A percentile compares a stretch with the other conserved stretches of the same genome.
phyloP scores from a whole-genome alignment of 306 rosid genomes.

The Rosa lucieae region DNA sequence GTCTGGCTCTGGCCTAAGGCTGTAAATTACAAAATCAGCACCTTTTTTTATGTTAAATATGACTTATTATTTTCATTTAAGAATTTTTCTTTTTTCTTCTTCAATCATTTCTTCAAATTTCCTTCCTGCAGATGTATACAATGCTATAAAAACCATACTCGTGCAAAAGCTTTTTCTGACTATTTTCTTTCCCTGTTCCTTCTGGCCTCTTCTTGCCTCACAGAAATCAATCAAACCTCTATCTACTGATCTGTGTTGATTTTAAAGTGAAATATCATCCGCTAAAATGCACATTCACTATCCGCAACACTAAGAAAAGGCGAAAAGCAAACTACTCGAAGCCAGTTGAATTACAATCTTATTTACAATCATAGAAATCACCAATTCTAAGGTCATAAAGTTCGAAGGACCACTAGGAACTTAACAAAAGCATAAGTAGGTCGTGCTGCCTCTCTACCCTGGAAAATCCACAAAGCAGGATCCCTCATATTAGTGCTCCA shows the following conservation, averaged over 20 bases:
- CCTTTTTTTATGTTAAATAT: too few species aligned
- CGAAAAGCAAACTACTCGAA: background rate
- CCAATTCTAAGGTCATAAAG: slow-evolving; percentile 1
- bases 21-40: too few species aligned
- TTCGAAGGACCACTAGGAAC: background rate
- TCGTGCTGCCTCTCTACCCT: slow-evolving; percentile 9
- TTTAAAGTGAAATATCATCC: background rate
- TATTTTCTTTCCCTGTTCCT: background rate
- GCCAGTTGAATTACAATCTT: background rate
- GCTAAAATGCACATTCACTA: background rate
- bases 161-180: too few species aligned
- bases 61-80: too few species aligned
- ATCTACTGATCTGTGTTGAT: background rate
- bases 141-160: too few species aligned
- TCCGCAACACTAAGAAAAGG: background rate
- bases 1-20: too few species aligned
- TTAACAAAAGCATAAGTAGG: background rate
- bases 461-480: slow-evolving; percentile 10
- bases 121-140: too few species aligned
- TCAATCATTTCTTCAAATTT: too few species aligned
- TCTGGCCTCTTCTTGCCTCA: background rate
- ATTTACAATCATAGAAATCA: background rate
- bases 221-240: background rate
- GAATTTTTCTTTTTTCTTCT: too few species aligned
- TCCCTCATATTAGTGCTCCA: slow-evolving; percentile 1